phyloP scores from a whole-genome alignment of 2,329 filamentous ascomycete species.

The Aspergillus felis region DNA sequence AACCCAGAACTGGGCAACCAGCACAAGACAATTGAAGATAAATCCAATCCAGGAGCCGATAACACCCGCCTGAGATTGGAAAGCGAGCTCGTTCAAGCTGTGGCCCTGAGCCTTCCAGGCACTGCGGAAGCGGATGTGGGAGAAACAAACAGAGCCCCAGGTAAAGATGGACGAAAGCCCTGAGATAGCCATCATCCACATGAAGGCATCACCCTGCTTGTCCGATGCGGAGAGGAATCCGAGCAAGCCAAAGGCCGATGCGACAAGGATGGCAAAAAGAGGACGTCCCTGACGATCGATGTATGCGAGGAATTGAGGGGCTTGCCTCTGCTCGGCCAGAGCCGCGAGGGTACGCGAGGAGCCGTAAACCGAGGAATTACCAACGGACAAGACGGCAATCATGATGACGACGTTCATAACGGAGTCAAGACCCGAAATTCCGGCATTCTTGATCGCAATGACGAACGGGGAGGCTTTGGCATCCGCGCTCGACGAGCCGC shows the following conservation, averaged over 20 bases:
- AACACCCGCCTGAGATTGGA: constrained; percentile 73
- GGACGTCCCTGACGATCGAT: constrained; percentile 80
- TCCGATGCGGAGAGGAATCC: constrained; percentile 69
- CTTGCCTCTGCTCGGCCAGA: constrained; percentile 81
- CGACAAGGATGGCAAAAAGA: constrained; percentile 65
- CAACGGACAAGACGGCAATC: constrained; percentile 82
- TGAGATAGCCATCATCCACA: constrained; percentile 75
- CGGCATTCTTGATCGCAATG: constrained; percentile 81
- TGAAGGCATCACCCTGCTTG: constrained; percentile 61
- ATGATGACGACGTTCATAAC: constrained; percentile 96
- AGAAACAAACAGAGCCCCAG: constrained; percentile 80
- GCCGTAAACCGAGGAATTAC: constrained; percentile 88
- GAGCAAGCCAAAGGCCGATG: constrained; percentile 67
- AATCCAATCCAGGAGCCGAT: constrained; percentile 78
- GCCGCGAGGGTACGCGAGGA: constrained; percentile 86
- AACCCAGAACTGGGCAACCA: constrained; percentile 84
- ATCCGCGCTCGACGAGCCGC: constrained; percentile 55
- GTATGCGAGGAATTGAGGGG: constrained; percentile 71
- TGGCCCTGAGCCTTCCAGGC: constrained; percentile 71
- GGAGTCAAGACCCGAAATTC: constrained; percentile 74
- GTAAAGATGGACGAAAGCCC: constrained; percentile 72
- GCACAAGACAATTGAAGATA: constrained; percentile 67
- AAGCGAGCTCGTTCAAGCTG: constrained; percentile 72
- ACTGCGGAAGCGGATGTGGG: constrained; percentile 83
- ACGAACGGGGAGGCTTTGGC: constrained; percentile 84